Evolutionary conservation across 495 filamentous ascomycete species (phyloP), one percentile per base, ranked within the genome.

Genomic region (Aspergillus kassunensis): DNA sequence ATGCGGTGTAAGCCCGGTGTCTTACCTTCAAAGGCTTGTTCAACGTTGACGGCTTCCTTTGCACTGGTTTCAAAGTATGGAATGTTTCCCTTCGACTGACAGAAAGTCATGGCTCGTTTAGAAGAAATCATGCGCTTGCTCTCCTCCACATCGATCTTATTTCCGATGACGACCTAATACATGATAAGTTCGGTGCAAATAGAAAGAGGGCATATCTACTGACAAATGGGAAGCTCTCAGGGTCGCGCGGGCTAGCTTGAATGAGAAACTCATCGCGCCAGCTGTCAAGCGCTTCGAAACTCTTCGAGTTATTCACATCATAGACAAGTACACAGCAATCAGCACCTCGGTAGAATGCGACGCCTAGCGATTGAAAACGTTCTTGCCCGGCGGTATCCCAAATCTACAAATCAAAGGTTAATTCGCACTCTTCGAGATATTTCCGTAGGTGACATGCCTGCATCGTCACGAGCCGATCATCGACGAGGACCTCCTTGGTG

Each of bases 301-400:
- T 95, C 81, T 97, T 97, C 34, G 91, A 87, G 69, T 97, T 97
- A 73, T 97, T 99, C 64, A 99, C 93, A 65, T 99, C 93, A 72
- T 91, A 99, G 21, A 97, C 93, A 24, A 99, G 75, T 30, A 99
- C 93, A 70, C 93, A 99, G 81, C 93, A 99, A 74, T 99, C 93
- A 53, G 93, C 93, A 54, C 93, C 93, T 53, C 93, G 82, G 72
- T 99, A 99, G 76, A 99, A 99, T 25, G 93, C 93, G 20, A 99
- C 93, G 53, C 95, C 93, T 51, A 99, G 75, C 25, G 91, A 97
- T 69, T 99, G 93, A 64, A 99, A 99, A 45, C 93, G 83, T 70
- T 99, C 93, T 65, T 99, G 93, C 16, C 93, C 93, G 12, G 93
- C 93, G 5, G 93, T 99, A 70, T 99, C 93, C 93, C 93, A 98